Base-by-base conservation (phyloP, 1,139 yeast genomes). In the Kurtzmaniella quercitrusa region DNA sequence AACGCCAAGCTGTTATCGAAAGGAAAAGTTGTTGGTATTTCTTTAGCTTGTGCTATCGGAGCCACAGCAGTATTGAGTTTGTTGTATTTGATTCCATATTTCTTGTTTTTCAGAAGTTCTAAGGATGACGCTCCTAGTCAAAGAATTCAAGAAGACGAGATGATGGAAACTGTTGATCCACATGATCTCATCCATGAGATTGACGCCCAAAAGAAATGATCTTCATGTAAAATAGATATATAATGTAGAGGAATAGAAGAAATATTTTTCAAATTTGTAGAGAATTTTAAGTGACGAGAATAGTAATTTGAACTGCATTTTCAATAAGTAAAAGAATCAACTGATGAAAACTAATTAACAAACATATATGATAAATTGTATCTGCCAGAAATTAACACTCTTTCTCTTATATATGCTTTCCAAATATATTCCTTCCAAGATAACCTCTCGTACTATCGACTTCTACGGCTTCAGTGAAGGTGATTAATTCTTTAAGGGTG, bases 21-120 rank as follows among this genome's bases (percentile, higher is more conserved):
- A 22, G 98, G 98, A 1, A 88, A 82, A 58, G 89, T 91, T 16
- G 95, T 89, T 6, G 84, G 96, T 26, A 80, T 93, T 33, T 84
- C 96, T 0, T 74, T 89, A 45, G 98, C 97, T 0, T 77, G 93
- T 56, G 91, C 98, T 0, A 61, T 93, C 35, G 96, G 93, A 1
- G 80, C 96, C 2, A 78, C 91, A 38, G 68, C 83, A 9, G 58
- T 87, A 1, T 60, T 91, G 42, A 85, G 93, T 21, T 65, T 80
- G 21, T 59, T 80, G 36, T 89, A 86, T 46, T 68, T 84, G 12
- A 59, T 80, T 3, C 74, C 84, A 3, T 71, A 75, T 45, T 70
- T 71, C 56, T 68, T 71, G 39, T 68, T 75, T 39, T 76, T 66
- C 68, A 71, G 65, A 58, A 67, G 52, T 65, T 60, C 69, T 71